phyloP scores from a whole-genome alignment of 2,329 filamentous ascomycete species.

The Colletotrichum tropicicola region DNA sequence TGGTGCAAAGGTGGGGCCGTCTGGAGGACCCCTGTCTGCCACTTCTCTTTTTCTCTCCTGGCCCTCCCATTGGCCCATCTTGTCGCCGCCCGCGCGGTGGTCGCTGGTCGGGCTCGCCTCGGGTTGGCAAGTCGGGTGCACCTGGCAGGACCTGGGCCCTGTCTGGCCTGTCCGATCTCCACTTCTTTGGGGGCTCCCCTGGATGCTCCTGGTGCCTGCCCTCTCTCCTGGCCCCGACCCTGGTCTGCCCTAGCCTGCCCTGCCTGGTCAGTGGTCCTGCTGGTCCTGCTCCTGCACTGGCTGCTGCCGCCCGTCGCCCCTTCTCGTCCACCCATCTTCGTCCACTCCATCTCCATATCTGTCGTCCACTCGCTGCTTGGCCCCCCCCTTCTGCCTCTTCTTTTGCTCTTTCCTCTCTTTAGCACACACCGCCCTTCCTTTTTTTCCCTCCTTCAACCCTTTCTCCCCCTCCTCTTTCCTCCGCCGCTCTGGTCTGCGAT shows the following conservation, averaged over 20 bases:
- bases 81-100: constrained; percentile 3
- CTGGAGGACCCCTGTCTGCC: constrained; percentile 3
- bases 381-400: constrained; percentile 41
- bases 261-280: neutral
- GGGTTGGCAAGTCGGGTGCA: constrained; percentile 14
- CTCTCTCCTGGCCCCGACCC: constrained; percentile 13
- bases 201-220: constrained; percentile 2
- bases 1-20: neutral
- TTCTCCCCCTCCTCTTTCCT: constrained; percentile 35
- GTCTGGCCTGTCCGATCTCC: constrained; percentile 15
- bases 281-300: neutral
- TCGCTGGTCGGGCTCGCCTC: constrained; percentile 19
- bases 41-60: neutral
- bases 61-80: constrained; percentile 13
- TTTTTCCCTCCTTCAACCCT: constrained; percentile 39
- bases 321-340: constrained; percentile 41
- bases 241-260: constrained; percentile 14
- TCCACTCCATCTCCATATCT: constrained; percentile 40
- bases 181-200: constrained; percentile 27
- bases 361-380: constrained; percentile 32
- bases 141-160: constrained; percentile 22
- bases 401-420: constrained; percentile 40
- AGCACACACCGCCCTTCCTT: constrained; percentile 42
- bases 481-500: constrained; percentile 33
- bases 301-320: constrained; percentile 40